Percentiles rank a stretch among this genome's conserved stretches.
phyloP scores from a whole-genome alignment of 768 basidiomycete genomes.

The Xerocomellus dryophilus region DNA sequence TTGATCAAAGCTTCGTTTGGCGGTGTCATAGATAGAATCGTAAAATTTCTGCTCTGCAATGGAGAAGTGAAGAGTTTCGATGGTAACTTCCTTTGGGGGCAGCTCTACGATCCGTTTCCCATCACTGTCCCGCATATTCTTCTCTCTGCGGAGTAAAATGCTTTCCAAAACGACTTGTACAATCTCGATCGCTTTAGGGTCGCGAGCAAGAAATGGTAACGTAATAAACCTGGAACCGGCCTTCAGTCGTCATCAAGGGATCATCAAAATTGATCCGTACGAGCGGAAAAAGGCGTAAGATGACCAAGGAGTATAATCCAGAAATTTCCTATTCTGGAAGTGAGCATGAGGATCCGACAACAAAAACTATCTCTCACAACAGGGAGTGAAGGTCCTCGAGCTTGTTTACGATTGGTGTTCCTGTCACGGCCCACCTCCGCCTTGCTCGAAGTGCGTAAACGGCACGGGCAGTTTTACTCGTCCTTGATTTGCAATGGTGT shows the following conservation, averaged over 20 bases:
- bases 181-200: conserved; percentile 90
- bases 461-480: conserved; percentile 83
- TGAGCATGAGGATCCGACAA: conserved; percentile 40
- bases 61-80: conserved; percentile 80
- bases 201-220: conserved; percentile 84
- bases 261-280: conserved; percentile 39
- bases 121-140: conserved; percentile 83
- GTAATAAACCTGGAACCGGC: conserved; percentile 69
- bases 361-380: conserved; percentile 46
- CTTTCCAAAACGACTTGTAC: conserved; percentile 93
- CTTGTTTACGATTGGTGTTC: conserved; percentile 94
- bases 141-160: conserved; percentile 84
- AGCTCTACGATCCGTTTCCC: conserved; percentile 88
- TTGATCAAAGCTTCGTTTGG: conserved; percentile 76
- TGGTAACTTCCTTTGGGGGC: conserved; percentile 74
- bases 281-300: conserved; percentile 86
- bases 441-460: conserved; percentile 80
- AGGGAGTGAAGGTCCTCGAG: conserved; percentile 90
- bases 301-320: conserved; percentile 78
- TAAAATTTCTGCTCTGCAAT: conserved; percentile 83
- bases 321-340: conserved; percentile 57
- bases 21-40: conserved; percentile 77
- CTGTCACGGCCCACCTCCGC: conserved; percentile 89
- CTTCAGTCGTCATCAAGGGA: background rate
- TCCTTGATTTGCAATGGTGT: conserved; percentile 88